Evolutionary conservation across 2,329 filamentous ascomycete genomes (phyloP).

Genomic region (Fusarium coicis): DNA sequence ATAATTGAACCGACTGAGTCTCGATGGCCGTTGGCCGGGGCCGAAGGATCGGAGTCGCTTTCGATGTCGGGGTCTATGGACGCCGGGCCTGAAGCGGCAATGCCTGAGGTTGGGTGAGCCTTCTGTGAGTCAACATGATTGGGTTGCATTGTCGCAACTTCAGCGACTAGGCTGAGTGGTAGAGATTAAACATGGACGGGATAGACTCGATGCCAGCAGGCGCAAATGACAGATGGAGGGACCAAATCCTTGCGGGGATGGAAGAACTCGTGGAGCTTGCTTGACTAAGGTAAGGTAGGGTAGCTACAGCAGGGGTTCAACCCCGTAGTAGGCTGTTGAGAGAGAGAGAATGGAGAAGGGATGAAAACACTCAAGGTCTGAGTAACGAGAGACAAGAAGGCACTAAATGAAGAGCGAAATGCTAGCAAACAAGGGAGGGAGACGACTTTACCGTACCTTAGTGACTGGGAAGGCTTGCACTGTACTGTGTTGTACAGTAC

Average conservation of each 20-base stretch:
- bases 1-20: constrained; percentile 65
- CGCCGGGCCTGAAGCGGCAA: constrained; percentile 28
- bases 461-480: constrained; percentile 33
- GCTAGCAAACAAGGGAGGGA: constrained; percentile 32
- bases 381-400: constrained; percentile 26
- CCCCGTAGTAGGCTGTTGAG: background rate
- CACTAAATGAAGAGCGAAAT: constrained; percentile 10
- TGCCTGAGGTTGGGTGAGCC: constrained; percentile 42
- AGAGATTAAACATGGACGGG: constrained; percentile 41
- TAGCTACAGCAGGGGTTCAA: constrained; percentile 13
- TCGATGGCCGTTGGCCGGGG: constrained; percentile 46
- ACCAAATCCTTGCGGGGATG: constrained; percentile 30
- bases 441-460: constrained; percentile 22
- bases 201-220: constrained; percentile 25
- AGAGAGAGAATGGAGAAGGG: constrained; percentile 6
- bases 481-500: constrained; percentile 14
- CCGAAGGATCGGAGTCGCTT: constrained; percentile 32
- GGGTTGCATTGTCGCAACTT: constrained; percentile 46
- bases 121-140: constrained; percentile 41
- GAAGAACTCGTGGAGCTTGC: constrained; percentile 40
- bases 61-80: constrained; percentile 42
- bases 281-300: constrained; percentile 12
- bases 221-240: constrained; percentile 27
- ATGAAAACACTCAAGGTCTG: constrained; percentile 12
- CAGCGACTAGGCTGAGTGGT: constrained; percentile 41